Percentiles rank a stretch among this genome's conserved stretches.
Evolutionary conservation across 352 stramenopile species (phyloP).

Genomic region (Nannochloropsis limnetica): DNA sequence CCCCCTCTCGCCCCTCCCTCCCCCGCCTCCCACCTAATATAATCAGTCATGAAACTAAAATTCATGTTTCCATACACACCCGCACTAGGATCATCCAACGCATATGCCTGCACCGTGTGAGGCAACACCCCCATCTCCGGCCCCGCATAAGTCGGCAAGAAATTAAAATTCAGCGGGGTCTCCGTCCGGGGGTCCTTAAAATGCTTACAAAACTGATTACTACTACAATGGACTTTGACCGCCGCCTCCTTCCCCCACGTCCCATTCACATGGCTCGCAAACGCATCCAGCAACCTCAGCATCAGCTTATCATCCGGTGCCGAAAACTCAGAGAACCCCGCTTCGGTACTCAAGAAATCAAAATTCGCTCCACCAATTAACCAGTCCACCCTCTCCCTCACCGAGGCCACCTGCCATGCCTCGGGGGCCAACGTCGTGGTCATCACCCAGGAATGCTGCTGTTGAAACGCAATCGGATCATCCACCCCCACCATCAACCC

Average conservation of each 20-base stretch:
- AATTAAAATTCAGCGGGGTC: constrained; percentile 54
- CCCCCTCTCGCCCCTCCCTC: not conserved
- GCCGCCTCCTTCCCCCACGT: constrained; percentile 39
- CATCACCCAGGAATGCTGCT: constrained; percentile 53
- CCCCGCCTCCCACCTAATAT: constrained; percentile 45
- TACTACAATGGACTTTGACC: constrained; percentile 50
- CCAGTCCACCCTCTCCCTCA: constrained; percentile 46
- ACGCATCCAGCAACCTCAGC: constrained; percentile 47
- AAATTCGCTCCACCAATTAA: constrained; percentile 45
- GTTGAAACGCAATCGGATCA: constrained; percentile 46
- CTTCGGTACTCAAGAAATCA: constrained; percentile 54
- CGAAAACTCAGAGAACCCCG: constrained; percentile 52
- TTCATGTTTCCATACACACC: constrained; percentile 52
- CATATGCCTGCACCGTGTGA: constrained; percentile 54
- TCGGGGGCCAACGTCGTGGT: constrained; percentile 36
- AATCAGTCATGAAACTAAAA: constrained; percentile 52
- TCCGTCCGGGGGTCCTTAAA: constrained; percentile 26
- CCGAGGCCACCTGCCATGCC: constrained; percentile 39
- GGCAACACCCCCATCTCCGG: constrained; percentile 47
- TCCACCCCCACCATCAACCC: constrained; percentile 50
- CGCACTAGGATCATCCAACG: constrained; percentile 48
- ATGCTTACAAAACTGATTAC: constrained; percentile 34
- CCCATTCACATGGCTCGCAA: constrained; percentile 42
- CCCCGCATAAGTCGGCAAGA: constrained; percentile 47
- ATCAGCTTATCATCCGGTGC: constrained; percentile 48